Base-by-base conservation (phyloP, 805 yeast species). In the Starmerella davenportii region DNA sequence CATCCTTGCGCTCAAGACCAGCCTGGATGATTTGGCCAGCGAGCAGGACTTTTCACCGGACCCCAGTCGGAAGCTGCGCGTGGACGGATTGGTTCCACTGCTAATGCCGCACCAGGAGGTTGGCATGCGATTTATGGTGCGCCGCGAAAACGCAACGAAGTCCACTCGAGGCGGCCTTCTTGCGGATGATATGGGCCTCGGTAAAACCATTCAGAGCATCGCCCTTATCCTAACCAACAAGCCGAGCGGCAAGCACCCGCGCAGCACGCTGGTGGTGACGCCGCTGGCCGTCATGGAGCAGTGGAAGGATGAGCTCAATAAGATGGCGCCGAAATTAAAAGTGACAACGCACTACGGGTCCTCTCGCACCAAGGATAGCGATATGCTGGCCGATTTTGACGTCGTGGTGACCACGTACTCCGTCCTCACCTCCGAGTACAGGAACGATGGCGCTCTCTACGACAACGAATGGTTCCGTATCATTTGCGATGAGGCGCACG, bases 121-220 rank as follows among this genome's bases (percentile, higher is more conserved):
- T 4, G 74, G 74, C 2, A 50, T 69, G 21, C 45, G 48, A 31
- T 69, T 69, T 50, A 46, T 69, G 45, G 45, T 47, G 4, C 38
- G 41, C 4, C 55, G 73, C 14, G 74, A 69, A n/a, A 40, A 31
- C 3, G 31, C 38, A 3, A 36, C 37, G 11, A 40, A 39, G 14
- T 34, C 41, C 2, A 47, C 44, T 16, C 64, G 61, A 40, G 79
- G 79, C 21, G 80, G 79, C 3, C 38, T 74, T n/a, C 59, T 80
- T 30, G 80, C 90, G 51, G 93, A 80, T 53, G 93, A 79, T 57
- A 81, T 81, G 93, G 93, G 93, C 15, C 61, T 81, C 14, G 93
- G 93, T 37, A 81, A 81, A 51, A 81, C 93, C 0, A 70, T 81
- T 35, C 93, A 81, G 57, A 70, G 79, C 13, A 61, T 74, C 31